These are phyloP conservation scores for Aristolochia californica DNA, from an alignment of 164 flowering plant species.

Conservation along the genomic window DNA sequence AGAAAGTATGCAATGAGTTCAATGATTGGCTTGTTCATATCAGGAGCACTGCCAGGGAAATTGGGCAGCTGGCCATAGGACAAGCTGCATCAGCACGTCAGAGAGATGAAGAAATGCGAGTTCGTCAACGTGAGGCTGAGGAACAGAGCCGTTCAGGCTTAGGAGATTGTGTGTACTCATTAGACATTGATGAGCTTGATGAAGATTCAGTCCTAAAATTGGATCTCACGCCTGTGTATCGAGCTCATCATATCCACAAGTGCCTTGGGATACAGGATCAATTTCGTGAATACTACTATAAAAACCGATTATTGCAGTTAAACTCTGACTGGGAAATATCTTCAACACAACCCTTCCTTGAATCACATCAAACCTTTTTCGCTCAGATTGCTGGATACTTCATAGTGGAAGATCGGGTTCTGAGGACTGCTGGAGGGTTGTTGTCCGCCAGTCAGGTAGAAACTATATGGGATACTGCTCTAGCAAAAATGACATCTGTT, in stretches of 20 bases:
- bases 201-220: conserved; percentile 62
- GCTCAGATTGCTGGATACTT: conserved; percentile 83
- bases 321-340: conserved; percentile 75
- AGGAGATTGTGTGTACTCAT: conserved; percentile 48
- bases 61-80: conserved; percentile 88
- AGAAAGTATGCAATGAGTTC: conserved; percentile 52
- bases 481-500: conserved; percentile 50
- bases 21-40: conserved; percentile 85
- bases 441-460: conserved; percentile 50
- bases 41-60: conserved; percentile 64
- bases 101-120: conserved; percentile 68
- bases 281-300: conserved; percentile 77
- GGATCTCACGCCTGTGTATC: conserved; percentile 80
- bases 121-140: conserved; percentile 73
- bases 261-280: conserved; percentile 64
- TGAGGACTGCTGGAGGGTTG: conserved; percentile 69
- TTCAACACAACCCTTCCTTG: conserved; percentile 61
- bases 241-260: conserved; percentile 72
- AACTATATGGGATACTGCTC: conserved; percentile 80
- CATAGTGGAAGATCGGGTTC: conserved; percentile 81
- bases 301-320: conserved; percentile 66
- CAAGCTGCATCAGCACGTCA: conserved; percentile 69
- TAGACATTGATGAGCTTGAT: conserved; percentile 64
- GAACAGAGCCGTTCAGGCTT: conserved; percentile 55
- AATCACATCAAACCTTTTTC: conserved; percentile 63